A percentile compares a stretch with the other conserved stretches of the same genome.
These are phyloP conservation scores for Didymella sp. DNA, from an alignment of 2,329 filamentous ascomycete genomes.

Conservation along the genomic window DNA sequence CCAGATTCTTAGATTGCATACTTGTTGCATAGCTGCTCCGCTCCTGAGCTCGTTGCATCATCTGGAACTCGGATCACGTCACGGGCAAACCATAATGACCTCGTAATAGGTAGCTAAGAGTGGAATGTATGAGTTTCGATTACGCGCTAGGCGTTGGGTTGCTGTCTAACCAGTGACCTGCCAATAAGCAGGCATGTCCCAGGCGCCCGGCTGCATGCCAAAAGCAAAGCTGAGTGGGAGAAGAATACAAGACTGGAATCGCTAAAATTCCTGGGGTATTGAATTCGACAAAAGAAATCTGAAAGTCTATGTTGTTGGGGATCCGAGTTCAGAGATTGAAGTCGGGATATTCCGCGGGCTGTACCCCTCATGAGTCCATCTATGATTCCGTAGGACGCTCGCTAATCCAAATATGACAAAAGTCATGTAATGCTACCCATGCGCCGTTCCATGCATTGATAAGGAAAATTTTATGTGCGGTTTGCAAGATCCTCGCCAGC, in stretches of 20 bases:
- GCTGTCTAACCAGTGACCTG: constrained; percentile 39
- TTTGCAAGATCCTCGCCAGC: constrained; percentile 62
- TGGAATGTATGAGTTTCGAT: constrained; percentile 38
- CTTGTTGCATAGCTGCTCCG: constrained; percentile 25
- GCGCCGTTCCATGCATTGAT: constrained; percentile 41
- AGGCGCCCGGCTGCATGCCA: constrained; percentile 24
- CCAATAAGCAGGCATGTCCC: constrained; percentile 40
- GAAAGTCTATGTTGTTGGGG: constrained; percentile 36
- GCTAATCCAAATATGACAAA: constrained; percentile 36
- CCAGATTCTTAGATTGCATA: constrained; percentile 24
- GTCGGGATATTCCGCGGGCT: constrained; percentile 40
- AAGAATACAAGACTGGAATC: constrained; percentile 45
- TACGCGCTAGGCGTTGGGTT: constrained; percentile 44
- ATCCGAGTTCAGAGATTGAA: constrained; percentile 31
- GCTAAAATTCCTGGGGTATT: constrained; percentile 46
- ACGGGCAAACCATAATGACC: constrained; percentile 35
- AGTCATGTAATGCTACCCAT: constrained; percentile 38
- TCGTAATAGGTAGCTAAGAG: constrained; percentile 40
- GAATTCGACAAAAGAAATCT: constrained; percentile 40
- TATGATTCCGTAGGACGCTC: constrained; percentile 44
- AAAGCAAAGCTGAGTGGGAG: constrained; percentile 38
- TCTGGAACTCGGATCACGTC: constrained; percentile 45
- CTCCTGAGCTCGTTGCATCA: constrained; percentile 37
- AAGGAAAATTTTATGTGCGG: constrained; percentile 38
- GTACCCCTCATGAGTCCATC: constrained; percentile 38